phyloP scores from a whole-genome alignment of 1,284 basidiomycete genomes.

The Cutaneotrichosporon cavernicola region DNA sequence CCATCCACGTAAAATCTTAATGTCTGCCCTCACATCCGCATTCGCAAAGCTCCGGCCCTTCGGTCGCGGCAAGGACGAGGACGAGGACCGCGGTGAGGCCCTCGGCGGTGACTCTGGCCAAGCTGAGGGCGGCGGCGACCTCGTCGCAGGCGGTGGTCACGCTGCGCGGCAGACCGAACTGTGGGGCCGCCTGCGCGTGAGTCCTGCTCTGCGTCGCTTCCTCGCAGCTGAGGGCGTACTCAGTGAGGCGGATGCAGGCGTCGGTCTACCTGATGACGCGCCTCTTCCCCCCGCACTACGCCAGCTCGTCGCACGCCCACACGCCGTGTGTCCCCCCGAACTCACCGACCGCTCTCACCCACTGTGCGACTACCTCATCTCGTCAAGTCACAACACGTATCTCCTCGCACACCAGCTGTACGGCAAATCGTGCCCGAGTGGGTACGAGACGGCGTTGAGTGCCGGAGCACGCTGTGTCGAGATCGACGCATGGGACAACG shows the following conservation, averaged over 20 bases:
- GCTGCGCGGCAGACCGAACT: neutral
- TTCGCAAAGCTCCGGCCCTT: slow-evolving; percentile 3
- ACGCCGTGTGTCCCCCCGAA: slow-evolving; percentile 15
- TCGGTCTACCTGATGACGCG: neutral
- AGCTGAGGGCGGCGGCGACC: neutral
- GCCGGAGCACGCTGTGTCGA: slow-evolving; percentile 26
- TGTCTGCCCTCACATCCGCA: neutral
- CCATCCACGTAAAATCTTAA: neutral
- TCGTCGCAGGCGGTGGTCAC: slow-evolving; percentile 20
- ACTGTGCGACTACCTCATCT: slow-evolving; percentile 84
- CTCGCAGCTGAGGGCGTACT: slow-evolving; percentile 19
- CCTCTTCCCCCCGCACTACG: slow-evolving; percentile 9
- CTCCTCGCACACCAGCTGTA: slow-evolving; percentile 62
- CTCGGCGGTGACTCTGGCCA: slow-evolving; percentile 1
- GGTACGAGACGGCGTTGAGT: slow-evolving; percentile 17
- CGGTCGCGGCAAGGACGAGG: neutral
- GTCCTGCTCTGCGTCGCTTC: slow-evolving; percentile 17
- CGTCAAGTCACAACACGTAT: slow-evolving; percentile 96
- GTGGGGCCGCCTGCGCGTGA: slow-evolving; percentile 16
- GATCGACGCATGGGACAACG: slow-evolving; percentile 28
- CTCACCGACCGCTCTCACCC: slow-evolving; percentile 56
- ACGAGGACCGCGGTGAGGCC: slow-evolving; percentile 1
- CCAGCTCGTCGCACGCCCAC: slow-evolving; percentile 16
- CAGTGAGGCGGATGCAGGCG: slow-evolving; percentile 7
- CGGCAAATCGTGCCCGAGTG: slow-evolving; percentile 18